Evolutionary conservation across 164 flowering plant species (phyloP).

Genomic region (Pachysandra terminalis): DNA sequence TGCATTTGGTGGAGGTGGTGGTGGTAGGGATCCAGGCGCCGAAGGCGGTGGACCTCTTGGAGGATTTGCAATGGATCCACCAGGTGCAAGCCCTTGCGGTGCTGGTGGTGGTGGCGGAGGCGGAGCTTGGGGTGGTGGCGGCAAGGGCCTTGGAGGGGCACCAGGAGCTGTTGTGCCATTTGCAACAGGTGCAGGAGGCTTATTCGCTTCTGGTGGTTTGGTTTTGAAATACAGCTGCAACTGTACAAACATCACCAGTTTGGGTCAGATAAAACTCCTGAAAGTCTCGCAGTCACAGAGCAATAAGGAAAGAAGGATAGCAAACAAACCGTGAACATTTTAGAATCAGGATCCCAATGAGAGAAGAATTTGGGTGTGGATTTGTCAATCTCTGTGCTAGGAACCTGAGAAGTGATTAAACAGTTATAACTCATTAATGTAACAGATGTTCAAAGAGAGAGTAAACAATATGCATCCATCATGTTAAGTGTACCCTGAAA

Average conservation of each 20-base stretch:
- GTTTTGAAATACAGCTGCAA: slow-evolving; percentile 87
- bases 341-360: slow-evolving; percentile 98
- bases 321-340: slow-evolving; percentile 86
- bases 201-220: slow-evolving; percentile 83
- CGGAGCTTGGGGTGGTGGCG: slow-evolving; percentile 66
- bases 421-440: not conserved
- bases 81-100: slow-evolving; percentile 47
- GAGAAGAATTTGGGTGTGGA: slow-evolving; percentile 96
- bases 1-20: slow-evolving; percentile 66
- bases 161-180: slow-evolving; percentile 70
- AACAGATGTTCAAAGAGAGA: not conserved
- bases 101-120: slow-evolving; percentile 58
- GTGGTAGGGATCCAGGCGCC: slow-evolving; percentile 43
- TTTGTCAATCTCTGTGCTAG: slow-evolving; percentile 97
- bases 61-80: slow-evolving; percentile 40
- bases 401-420: slow-evolving; percentile 54
- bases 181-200: slow-evolving; percentile 57
- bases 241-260: slow-evolving; percentile 32
- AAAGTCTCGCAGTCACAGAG: not conserved
- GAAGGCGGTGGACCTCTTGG: slow-evolving; percentile 63
- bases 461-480: not conserved
- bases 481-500: slow-evolving; percentile 57
- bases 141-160: slow-evolving; percentile 55
- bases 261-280: not conserved
- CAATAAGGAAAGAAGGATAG: not conserved